Evolutionary conservation across 225 moss, liverwort and hornwort genomes (phyloP).

Genomic region (Pseudoscleropodium purum): DNA sequence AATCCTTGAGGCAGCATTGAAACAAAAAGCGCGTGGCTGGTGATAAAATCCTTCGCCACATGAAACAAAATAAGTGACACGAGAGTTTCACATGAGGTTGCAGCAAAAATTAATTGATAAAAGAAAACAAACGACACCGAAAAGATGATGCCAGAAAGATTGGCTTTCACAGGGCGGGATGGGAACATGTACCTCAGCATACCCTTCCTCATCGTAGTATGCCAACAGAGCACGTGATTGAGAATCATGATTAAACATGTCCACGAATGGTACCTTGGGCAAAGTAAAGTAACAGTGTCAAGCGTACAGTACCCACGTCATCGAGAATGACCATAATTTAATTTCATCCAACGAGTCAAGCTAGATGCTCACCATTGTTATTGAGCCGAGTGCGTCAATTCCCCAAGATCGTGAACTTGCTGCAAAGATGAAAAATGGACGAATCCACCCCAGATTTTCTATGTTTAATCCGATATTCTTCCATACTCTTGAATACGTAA

Average conservation of each 20-base stretch:
- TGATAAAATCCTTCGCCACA: not conserved
- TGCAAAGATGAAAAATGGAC: conserved; percentile 20
- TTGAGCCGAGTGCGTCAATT: conserved; percentile 39
- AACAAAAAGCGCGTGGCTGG: not conserved
- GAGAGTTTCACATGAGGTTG: not conserved
- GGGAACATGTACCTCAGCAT: conserved; percentile 30
- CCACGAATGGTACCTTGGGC: conserved; percentile 44
- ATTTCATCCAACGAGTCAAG: not conserved
- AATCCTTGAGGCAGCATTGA: not conserved
- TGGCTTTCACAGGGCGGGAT: not conserved
- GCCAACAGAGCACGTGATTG: conserved; percentile 28
- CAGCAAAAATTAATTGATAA: not conserved
- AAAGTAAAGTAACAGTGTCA: not conserved
- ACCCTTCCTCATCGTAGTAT: conserved; percentile 30
- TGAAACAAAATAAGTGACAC: not conserved
- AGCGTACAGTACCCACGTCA: not conserved
- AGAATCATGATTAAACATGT: conserved; percentile 47
- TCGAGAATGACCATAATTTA: not conserved
- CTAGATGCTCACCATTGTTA: conserved; percentile 32
- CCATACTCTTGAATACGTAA: not conserved
- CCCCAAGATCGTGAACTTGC: conserved; percentile 54
- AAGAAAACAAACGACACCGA: not conserved
- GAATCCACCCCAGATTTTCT: not conserved
- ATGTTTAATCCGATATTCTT: not conserved
- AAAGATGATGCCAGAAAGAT: not conserved